A percentile compares a stretch with the other conserved stretches of the same genome.
phyloP scores from a whole-genome alignment of 208 protist species.

The Acanthamoeba lenticulata region DNA sequence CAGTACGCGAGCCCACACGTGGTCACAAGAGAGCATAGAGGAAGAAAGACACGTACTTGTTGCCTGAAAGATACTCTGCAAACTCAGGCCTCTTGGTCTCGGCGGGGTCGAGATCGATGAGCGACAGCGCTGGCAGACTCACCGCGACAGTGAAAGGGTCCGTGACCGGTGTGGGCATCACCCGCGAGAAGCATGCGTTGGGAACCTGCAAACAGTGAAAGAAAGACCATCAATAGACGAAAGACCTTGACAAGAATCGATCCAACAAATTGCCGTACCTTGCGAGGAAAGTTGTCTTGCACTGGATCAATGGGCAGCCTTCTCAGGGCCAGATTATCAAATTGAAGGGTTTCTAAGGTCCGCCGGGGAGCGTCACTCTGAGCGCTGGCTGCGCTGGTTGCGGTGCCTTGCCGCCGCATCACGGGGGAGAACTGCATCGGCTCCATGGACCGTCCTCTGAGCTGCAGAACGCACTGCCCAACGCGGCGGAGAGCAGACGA shows the following conservation, averaged over 20 bases:
- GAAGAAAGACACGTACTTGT: background rate
- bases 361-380: background rate
- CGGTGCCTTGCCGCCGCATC: background rate
- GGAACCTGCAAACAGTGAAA: background rate
- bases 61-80: slow-evolving; percentile 69
- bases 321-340: slow-evolving; percentile 73
- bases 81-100: slow-evolving; percentile 63
- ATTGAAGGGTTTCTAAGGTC: slow-evolving; percentile 66
- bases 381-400: background rate
- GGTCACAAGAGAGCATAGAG: background rate
- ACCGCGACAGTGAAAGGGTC: slow-evolving; percentile 61
- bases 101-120: slow-evolving; percentile 70
- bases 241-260: background rate
- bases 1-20: background rate
- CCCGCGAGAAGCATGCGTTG: slow-evolving; percentile 74
- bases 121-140: slow-evolving; percentile 56
- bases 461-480: background rate
- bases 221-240: background rate
- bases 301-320: slow-evolving; percentile 74
- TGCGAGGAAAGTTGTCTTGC: slow-evolving; percentile 30
- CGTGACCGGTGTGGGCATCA: slow-evolving; percentile 68
- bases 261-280: background rate
- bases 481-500: background rate
- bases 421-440: background rate
- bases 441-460: background rate